Conservation (phyloP, 1,284 basidiomycete species). For the Cryptococcus sp. region DNA sequence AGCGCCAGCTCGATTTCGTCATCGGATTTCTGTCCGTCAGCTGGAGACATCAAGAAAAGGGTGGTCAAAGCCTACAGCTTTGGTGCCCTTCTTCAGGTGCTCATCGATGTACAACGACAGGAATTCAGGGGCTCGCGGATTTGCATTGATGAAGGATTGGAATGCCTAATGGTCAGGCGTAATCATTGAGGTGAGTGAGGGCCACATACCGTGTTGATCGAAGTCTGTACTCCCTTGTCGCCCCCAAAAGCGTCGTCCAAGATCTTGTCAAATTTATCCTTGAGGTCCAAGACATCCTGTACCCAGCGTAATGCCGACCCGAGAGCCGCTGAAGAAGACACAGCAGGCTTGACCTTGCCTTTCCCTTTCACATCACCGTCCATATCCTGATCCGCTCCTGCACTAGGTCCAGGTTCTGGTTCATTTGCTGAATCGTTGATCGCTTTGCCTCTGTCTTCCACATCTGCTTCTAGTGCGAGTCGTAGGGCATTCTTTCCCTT, state of each 20-base stretch:
- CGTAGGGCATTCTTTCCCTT: constrained; percentile 64
- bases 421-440: constrained; percentile 61
- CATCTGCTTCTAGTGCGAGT: constrained; percentile 67
- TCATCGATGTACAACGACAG: constrained; percentile 98
- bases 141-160: constrained; percentile 84
- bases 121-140: constrained; percentile 85
- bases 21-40: constrained; percentile 73
- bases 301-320: constrained; percentile 83
- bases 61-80: constrained; percentile 65
- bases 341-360: constrained; percentile 53
- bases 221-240: constrained; percentile 75
- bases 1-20: constrained; percentile 81
- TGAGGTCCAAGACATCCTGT: constrained; percentile 82
- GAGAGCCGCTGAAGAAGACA: constrained; percentile 32
- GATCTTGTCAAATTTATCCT: constrained; percentile 81
- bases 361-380: constrained; percentile 52
- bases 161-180: constrained; percentile 64
- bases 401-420: constrained; percentile 41
- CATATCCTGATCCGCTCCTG: constrained; percentile 23
- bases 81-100: constrained; percentile 90
- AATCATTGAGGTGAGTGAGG: neutral
- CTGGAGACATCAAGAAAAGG: neutral
- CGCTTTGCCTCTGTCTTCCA: constrained; percentile 70
- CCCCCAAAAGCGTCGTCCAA: constrained; percentile 67
- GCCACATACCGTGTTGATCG: constrained; percentile 72